Percentiles rank a stretch among this genome's conserved stretches.
These are phyloP conservation scores for Phialophora macrospora DNA, from an alignment of 2,329 filamentous ascomycete species.

Conservation along the genomic window DNA sequence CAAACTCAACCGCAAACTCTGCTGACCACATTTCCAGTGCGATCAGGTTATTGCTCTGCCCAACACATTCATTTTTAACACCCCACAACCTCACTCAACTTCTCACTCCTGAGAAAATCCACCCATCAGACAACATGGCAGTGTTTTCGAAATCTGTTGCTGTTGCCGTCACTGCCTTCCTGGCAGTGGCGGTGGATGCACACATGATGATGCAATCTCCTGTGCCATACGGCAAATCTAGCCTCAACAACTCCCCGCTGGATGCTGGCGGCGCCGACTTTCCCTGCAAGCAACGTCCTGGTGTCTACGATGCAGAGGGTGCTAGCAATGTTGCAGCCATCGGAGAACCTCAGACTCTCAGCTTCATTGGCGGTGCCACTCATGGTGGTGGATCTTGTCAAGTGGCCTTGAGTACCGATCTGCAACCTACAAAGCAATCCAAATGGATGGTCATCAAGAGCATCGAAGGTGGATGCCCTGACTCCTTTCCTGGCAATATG, in stretches of 20 bases:
- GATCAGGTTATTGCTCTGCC: slow-evolving; percentile 32
- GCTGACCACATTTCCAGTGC: slow-evolving; percentile 28
- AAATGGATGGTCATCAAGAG: slow-evolving; percentile 90
- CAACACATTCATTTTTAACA: slow-evolving; percentile 19
- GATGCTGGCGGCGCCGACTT: slow-evolving; percentile 66
- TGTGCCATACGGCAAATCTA: slow-evolving; percentile 60
- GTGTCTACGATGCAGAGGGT: slow-evolving; percentile 52
- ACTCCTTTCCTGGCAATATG: slow-evolving; percentile 64
- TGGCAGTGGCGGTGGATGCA: slow-evolving; percentile 65
- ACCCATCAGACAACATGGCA: slow-evolving; percentile 23
- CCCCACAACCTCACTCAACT: slow-evolving; percentile 16
- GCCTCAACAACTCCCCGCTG: slow-evolving; percentile 69
- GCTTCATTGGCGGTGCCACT: slow-evolving; percentile 72
- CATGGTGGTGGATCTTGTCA: slow-evolving; percentile 96
- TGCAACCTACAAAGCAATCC: slow-evolving; percentile 66
- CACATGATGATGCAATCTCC: slow-evolving; percentile 79
- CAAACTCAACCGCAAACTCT: slow-evolving; percentile 13
- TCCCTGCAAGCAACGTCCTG: slow-evolving; percentile 75
- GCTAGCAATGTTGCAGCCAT: slow-evolving; percentile 64
- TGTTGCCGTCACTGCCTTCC: slow-evolving; percentile 56
- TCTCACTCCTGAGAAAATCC: slow-evolving; percentile 15
- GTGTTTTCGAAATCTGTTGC: slow-evolving; percentile 29
- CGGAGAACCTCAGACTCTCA: slow-evolving; percentile 65
- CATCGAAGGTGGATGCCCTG: slow-evolving; percentile 83
- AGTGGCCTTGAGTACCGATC: slow-evolving; percentile 80